Conservation (phyloP, 2,329 filamentous ascomycete species). For the Penicillium capsulatum region DNA sequence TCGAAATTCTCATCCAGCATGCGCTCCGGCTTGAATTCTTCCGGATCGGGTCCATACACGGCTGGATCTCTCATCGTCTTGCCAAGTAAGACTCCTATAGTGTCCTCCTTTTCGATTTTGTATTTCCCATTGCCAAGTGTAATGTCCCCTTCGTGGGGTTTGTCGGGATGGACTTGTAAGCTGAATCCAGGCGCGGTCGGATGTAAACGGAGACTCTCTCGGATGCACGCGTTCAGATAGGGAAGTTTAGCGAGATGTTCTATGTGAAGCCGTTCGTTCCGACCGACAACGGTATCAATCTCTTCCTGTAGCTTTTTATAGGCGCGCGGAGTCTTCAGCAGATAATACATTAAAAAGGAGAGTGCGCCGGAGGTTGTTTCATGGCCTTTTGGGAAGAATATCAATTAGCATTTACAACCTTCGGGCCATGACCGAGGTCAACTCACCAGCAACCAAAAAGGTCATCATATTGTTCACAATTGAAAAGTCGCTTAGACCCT, state of each 20-base stretch:
- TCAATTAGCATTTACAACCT: no score
- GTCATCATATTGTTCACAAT: slow-evolving; percentile 70
- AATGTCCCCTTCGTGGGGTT: slow-evolving; percentile 40
- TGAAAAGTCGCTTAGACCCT: slow-evolving; percentile 58
- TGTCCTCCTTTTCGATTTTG: slow-evolving; percentile 50
- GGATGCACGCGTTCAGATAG: slow-evolving; percentile 62
- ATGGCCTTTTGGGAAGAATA: no score
- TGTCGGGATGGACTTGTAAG: slow-evolving; percentile 47
- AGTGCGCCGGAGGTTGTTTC: slow-evolving; percentile 68
- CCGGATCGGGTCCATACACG: slow-evolving; percentile 62
- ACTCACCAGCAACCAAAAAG: slow-evolving; percentile 60
- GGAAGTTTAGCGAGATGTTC: slow-evolving; percentile 62
- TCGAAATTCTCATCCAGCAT: slow-evolving; percentile 68
- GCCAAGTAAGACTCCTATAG: slow-evolving; percentile 49
- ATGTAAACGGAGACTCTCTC: slow-evolving; percentile 60
- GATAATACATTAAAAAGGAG: slow-evolving; percentile 61
- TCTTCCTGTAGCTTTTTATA: slow-evolving; percentile 63
- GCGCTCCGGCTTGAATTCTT: slow-evolving; percentile 65
- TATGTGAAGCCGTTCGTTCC: slow-evolving; percentile 51
- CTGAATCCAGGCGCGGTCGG: slow-evolving; percentile 56
- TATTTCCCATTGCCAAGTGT: slow-evolving; percentile 61
- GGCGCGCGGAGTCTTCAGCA: slow-evolving; percentile 59
- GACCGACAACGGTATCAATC: slow-evolving; percentile 63
- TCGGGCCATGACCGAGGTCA: background rate
- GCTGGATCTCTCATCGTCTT: slow-evolving; percentile 58